Percentiles rank a stretch among this genome's conserved stretches.
phyloP scores from a whole-genome alignment of 768 basidiomycete species.

The Macrolepiota albuminosa region DNA sequence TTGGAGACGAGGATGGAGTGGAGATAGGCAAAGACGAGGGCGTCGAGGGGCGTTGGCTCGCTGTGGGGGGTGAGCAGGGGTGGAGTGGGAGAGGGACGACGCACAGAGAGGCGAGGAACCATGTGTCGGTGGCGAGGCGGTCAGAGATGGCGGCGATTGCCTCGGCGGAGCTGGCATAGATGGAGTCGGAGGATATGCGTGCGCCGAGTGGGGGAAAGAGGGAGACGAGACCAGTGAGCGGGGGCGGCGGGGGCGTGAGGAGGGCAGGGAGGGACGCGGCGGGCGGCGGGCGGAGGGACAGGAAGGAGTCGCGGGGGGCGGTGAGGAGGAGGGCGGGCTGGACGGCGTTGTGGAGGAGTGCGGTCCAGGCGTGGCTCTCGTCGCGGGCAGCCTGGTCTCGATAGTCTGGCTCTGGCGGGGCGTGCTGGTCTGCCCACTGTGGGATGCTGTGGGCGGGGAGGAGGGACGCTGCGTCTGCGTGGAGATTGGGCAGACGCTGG shows the following conservation, averaged over 20 bases:
- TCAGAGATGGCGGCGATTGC: conserved; percentile 72
- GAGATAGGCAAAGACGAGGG: conserved; percentile 78
- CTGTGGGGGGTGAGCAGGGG: conserved; percentile 28
- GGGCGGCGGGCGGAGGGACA: conserved; percentile 30
- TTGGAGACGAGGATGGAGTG: conserved; percentile 53
- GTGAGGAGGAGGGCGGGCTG: conserved; percentile 73
- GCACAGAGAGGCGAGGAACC: conserved; percentile 78
- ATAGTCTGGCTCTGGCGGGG: conserved; percentile 26
- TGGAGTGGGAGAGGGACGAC: neutral
- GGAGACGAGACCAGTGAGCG: conserved; percentile 64
- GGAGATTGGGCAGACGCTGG: conserved; percentile 65
- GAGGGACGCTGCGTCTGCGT: conserved; percentile 48
- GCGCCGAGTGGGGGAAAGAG: conserved; percentile 56
- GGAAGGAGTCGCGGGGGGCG: conserved; percentile 40
- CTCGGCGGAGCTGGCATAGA: conserved; percentile 61
- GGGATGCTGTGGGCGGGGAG: conserved; percentile 67
- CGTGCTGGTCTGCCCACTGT: conserved; percentile 51
- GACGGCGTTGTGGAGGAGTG: conserved; percentile 70
- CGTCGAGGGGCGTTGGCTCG: conserved; percentile 74
- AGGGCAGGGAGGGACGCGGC: conserved; percentile 39
- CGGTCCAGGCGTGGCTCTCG: conserved; percentile 80
- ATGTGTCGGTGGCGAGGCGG: conserved; percentile 69
- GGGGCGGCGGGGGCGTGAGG: conserved; percentile 62
- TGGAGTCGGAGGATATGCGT: conserved; percentile 43
- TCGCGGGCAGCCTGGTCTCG: conserved; percentile 46